These are phyloP conservation scores for Leccinum pachyderme DNA, from an alignment of 1,284 basidiomycete genomes.

Conservation along the genomic window DNA sequence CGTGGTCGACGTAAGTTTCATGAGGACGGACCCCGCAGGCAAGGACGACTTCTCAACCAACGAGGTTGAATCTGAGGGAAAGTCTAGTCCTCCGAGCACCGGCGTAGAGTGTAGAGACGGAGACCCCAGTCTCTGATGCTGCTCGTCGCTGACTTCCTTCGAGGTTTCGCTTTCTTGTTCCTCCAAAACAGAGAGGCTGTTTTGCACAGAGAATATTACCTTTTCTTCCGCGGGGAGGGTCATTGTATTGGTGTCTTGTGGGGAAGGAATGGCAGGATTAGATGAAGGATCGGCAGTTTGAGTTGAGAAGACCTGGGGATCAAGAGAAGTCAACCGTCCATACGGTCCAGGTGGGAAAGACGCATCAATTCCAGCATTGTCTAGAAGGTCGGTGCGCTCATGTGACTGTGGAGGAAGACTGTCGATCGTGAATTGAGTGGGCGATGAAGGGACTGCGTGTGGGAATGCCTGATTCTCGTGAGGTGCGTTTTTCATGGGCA, in stretches of 20 bases:
- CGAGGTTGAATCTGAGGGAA: conserved; percentile 5
- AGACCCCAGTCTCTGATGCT: conserved; percentile 25
- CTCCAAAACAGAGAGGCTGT: neutral
- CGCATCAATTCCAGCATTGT: conserved; percentile 3
- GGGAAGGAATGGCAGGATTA: neutral
- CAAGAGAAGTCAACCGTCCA: conserved; percentile 5
- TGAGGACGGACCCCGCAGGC: neutral
- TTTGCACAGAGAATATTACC: neutral
- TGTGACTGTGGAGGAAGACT: conserved; percentile 39
- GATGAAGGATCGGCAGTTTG: conserved; percentile 7
- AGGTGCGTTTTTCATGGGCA: conserved; percentile 3
- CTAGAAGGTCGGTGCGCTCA: conserved; percentile 2
- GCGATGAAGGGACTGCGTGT: conserved; percentile 13
- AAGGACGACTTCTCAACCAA: conserved; percentile 3
- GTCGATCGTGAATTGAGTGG: conserved; percentile 28
- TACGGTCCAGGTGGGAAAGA: neutral
- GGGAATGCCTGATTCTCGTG: conserved; percentile 5
- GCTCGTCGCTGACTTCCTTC: conserved; percentile 3
- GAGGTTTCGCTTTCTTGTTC: conserved; percentile 5
- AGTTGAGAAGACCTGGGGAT: conserved; percentile 1
- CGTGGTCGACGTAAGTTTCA: neutral
- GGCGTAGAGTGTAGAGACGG: conserved; percentile 38
- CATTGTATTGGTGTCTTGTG: neutral
- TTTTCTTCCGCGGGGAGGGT: neutral
- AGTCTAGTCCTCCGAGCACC: conserved; percentile 33